A percentile compares a stretch with the other conserved stretches of the same genome.
Conservation (phyloP, 257 asterid genomes). For the Capsicum chinense region DNA sequence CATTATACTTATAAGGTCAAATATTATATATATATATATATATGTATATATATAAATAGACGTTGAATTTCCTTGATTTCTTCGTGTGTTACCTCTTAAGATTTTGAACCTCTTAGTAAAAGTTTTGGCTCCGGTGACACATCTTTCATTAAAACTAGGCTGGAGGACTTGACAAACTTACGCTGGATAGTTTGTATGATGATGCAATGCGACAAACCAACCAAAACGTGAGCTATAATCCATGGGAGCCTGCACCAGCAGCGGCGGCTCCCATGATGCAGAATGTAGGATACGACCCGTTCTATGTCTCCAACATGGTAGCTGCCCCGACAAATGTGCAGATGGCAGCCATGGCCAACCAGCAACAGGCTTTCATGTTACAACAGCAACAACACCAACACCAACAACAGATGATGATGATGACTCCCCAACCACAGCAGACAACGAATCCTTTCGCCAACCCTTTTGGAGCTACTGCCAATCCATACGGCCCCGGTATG, state of each 20-base stretch:
- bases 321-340: conserved; percentile 76
- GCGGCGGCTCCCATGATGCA: conserved; percentile 50
- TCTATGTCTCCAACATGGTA: conserved; percentile 63
- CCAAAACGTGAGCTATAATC: conserved; percentile 80
- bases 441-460: conserved; percentile 46
- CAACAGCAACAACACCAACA: conserved; percentile 55
- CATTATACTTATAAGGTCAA: too few species aligned
- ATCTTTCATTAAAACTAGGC: conserved; percentile 51
- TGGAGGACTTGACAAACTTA: conserved; percentile 86
- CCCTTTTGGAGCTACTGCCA: conserved; percentile 41
- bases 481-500: conserved; percentile 42
- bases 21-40: too few species aligned
- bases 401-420: conserved; percentile 46
- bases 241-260: conserved; percentile 79
- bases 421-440: conserved; percentile 39
- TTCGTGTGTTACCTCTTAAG: too few species aligned
- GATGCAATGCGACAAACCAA: conserved; percentile 85
- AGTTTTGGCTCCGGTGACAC: not conserved
- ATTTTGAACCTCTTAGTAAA: too few species aligned
- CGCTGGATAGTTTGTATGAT: conserved; percentile 91
- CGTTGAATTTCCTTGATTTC: too few species aligned
- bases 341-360: conserved; percentile 74
- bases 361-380: conserved; percentile 59
- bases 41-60: too few species aligned
- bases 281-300: conserved; percentile 63